Evolutionary conservation across 371 early-diverging fungal genomes (phyloP), one percentile per base, ranked within the genome.

Genomic region (Mortierella sp.): DNA sequence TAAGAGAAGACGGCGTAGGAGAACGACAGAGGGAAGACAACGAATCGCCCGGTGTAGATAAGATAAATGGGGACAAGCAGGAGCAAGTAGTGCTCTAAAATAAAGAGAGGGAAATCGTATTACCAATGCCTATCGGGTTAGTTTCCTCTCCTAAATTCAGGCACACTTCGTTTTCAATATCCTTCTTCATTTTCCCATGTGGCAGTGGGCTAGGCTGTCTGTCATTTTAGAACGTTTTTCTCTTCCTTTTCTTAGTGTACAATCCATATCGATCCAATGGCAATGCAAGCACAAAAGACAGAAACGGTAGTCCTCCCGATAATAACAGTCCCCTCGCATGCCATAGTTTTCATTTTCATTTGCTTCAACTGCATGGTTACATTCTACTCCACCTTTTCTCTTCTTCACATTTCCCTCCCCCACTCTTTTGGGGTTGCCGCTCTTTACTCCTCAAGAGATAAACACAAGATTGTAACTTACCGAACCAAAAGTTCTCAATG

Each of bases 401-500:
- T 56, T 60, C 32, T 32, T 60, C 16, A 14, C 35, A 24, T 54
- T 32, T 16, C 16, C 11, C 48, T 16, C 32, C 8, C 29, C 46
- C 71, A 71, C 8, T 32, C n/a, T 60, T 29, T 60, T 58, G 49
- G 27, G 32, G 46, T 38, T 4, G 4, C 71, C 29, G 10, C 41
- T 48, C 41, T 14, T 46, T 46, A 46, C 65, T 38, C 27, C 16
- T 14, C 14, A n/a, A 0, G 41, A 65, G 18, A 16, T 5, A 27
- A 38, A 18, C 4, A 63, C 7, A 38, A 65, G 21, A 3, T 3
- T 7, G 38, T 43, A 35, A 77, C 82, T 85, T 89, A 92, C 93
- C 94, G n/a, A 93, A 87, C 89, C 91, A 93, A 83, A 93, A 94
- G 82, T 93, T 93, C 72, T 91, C 90, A 8, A 91, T 90, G 70